Evolutionary conservation across 2,329 filamentous ascomycete genomes (phyloP).

Genomic region (Lecanosticta acicola): DNA sequence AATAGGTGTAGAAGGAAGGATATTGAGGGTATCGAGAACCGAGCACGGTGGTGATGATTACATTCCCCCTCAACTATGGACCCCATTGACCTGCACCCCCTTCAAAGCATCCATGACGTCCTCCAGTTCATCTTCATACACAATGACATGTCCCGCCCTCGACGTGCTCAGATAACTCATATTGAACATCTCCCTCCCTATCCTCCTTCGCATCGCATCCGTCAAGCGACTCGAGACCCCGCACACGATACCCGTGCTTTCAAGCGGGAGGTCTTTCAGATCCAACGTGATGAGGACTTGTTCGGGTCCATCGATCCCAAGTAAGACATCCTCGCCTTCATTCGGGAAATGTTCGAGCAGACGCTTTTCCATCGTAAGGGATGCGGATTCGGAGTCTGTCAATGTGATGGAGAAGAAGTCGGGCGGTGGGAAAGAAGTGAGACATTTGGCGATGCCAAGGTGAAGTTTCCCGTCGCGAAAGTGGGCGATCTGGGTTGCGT

Average conservation of each 20-base stretch:
- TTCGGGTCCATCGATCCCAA: constrained; percentile 68
- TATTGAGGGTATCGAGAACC: too few relatives aligned
- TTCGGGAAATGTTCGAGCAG: constrained; percentile 53
- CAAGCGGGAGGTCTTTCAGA: constrained; percentile 70
- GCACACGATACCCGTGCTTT: constrained; percentile 91
- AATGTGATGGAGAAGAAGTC: constrained; percentile 69
- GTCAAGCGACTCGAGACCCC: constrained; percentile 82
- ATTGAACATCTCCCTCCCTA: constrained; percentile 51
- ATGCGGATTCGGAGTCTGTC: constrained; percentile 67
- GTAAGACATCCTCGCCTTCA: constrained; percentile 55
- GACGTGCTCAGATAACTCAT: constrained; percentile 89
- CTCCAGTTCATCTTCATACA: constrained; percentile 67
- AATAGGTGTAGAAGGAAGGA: too few relatives aligned
- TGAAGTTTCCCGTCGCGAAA: constrained; percentile 41
- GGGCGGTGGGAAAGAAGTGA: constrained; percentile 48
- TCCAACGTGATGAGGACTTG: constrained; percentile 81
- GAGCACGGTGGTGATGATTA: too few relatives aligned
- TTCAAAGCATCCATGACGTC: constrained; percentile 65
- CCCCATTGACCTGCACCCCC: constrained; percentile 13
- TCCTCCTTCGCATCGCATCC: constrained; percentile 54
- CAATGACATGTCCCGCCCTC: constrained; percentile 80
- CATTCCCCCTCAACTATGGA: neutral
- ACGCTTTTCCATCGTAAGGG: constrained; percentile 64
- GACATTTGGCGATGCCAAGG: constrained; percentile 44
- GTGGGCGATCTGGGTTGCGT: constrained; percentile 24